Evolutionary conservation across 352 stramenopile species (phyloP), one percentile per base, ranked within the genome.

Genomic region (Phytophthora fragariae): DNA sequence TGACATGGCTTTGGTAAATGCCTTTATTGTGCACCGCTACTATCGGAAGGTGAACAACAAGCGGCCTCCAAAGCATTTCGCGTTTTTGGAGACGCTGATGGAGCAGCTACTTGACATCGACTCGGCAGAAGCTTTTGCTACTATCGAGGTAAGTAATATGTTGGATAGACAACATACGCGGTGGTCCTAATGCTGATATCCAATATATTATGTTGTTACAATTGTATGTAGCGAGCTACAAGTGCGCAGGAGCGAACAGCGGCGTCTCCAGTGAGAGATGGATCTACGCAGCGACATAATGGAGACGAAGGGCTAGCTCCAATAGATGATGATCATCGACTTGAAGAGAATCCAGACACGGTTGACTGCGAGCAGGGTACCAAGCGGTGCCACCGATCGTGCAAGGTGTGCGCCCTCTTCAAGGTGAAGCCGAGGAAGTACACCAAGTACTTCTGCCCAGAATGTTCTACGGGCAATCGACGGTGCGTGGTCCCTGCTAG

Each of bases 1-100:
- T 0, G 73, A 80, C 60, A 77, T 75, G 61, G 60, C 60, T 1
- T 39, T 80, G 7, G 50, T 76, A 0, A 80, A 80, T 35, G 33
- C 41, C 1, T 80, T 46, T 50, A 61, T 77, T 39, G 53, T 77
- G 2, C 57, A 72, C 27, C 29, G 46, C 35, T 39, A 39, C 35
- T 39, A 14, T 11, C 35, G 35, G 8, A 39, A 39, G 52, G 53
- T 58, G 12, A 58, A 58, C 27, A 44, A 11, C 35, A 39, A 39
- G 35, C 53, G 53, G 2, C 53, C 53, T 11, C 53, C 53, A 3
- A 58, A 58, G 12, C 27, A 59, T 24, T 59, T 27, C 29, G 53
- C 53, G 14, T 46, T 59, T 31, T 44, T 59, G 1, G 27, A 57
- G n/a, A 29, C 35, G 12, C 27, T 65, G 24, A 63, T 62, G 53